These are phyloP conservation scores for Bruguiera sexangula DNA, from an alignment of 345 rosid species.

Conservation along the genomic window DNA sequence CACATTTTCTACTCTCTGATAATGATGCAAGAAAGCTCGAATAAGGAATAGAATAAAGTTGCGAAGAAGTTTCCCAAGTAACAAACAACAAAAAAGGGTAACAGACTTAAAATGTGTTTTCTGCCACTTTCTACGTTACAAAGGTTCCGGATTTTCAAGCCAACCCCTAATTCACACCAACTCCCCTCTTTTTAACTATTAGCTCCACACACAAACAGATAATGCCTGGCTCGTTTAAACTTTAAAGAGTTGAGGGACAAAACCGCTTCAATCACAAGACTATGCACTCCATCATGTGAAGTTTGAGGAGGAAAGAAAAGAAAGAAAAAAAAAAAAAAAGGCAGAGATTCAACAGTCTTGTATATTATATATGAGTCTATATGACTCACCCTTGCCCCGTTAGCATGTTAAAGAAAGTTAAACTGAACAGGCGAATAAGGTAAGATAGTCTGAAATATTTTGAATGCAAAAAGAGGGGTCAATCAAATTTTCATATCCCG, in stretches of 20 bases:
- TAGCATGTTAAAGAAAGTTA: too few relatives aligned
- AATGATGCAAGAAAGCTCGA: constrained; percentile 22
- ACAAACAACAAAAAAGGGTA: constrained; percentile 17
- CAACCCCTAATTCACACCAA: constrained; percentile 1
- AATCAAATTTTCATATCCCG: too few relatives aligned
- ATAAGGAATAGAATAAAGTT: constrained; percentile 40
- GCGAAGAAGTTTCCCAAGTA: constrained; percentile 42
- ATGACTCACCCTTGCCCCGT: too few relatives aligned
- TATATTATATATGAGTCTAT: too few relatives aligned
- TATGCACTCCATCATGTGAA: not conserved
- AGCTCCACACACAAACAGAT: not conserved
- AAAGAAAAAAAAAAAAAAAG: too few relatives aligned
- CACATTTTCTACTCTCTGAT: constrained; percentile 5
- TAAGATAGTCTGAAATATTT: too few relatives aligned
- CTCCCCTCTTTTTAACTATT: not conserved
- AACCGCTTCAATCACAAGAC: not conserved
- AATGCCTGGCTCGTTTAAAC: not conserved
- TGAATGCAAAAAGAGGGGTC: too few relatives aligned
- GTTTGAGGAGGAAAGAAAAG: not conserved
- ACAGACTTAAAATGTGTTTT: constrained; percentile 15
- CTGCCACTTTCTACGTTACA: constrained; percentile 10
- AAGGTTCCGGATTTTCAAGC: constrained; percentile 19
- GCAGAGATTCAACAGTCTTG: too few relatives aligned
- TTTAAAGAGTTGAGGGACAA: not conserved
- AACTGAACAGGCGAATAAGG: too few relatives aligned